These are phyloP conservation scores for Phytophthora citrophthora DNA, from an alignment of 352 stramenopile species.

Conservation along the genomic window DNA sequence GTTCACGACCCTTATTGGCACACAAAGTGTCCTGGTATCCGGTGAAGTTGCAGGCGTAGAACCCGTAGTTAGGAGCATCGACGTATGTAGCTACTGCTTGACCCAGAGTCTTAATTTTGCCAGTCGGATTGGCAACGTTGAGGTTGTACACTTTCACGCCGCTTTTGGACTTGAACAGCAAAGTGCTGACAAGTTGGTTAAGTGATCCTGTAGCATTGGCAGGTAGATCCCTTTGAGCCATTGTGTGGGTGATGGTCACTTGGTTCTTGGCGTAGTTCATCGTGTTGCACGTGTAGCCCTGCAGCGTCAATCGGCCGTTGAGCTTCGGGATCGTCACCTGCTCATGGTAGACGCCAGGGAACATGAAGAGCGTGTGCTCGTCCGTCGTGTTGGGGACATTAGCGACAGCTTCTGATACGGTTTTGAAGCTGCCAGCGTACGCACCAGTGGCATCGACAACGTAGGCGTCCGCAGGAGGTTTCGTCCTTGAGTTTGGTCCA, in stretches of 20 bases:
- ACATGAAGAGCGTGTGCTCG: slow-evolving; percentile 17
- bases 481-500: slow-evolving; percentile 8
- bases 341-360: slow-evolving; percentile 20
- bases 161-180: slow-evolving; percentile 17
- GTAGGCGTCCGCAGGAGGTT: slow-evolving; percentile 7
- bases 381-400: slow-evolving; percentile 26
- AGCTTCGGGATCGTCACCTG: slow-evolving; percentile 19
- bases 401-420: slow-evolving; percentile 7
- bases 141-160: slow-evolving; percentile 26
- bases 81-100: slow-evolving; percentile 11
- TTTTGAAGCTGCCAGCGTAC: slow-evolving; percentile 17
- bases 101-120: slow-evolving; percentile 10
- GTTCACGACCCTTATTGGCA: slow-evolving; percentile 10
- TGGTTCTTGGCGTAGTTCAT: slow-evolving; percentile 19
- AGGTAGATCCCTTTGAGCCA: slow-evolving; percentile 14
- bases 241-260: slow-evolving; percentile 18
- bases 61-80: slow-evolving; percentile 9
- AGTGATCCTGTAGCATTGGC: not conserved
- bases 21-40: slow-evolving; percentile 20
- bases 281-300: slow-evolving; percentile 24
- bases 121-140: slow-evolving; percentile 16
- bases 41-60: slow-evolving; percentile 14
- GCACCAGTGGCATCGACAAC: slow-evolving; percentile 18
- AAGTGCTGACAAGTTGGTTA: slow-evolving; percentile 18
- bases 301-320: slow-evolving; percentile 12